phyloP scores from a whole-genome alignment of 176 grass and related monocot genomes.

The Carex littledalei region DNA sequence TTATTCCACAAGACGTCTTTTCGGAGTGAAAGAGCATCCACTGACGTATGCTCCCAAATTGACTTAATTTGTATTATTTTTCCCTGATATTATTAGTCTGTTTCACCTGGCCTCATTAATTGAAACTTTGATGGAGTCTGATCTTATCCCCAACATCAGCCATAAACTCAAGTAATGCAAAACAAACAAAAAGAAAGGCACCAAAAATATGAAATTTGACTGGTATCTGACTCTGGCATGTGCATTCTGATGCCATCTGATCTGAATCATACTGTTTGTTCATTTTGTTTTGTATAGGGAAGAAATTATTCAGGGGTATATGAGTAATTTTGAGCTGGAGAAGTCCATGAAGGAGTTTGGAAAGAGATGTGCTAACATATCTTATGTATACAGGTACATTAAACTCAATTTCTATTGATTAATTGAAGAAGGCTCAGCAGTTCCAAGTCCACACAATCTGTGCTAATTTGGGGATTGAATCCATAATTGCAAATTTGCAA shows the following conservation, averaged over 20 bases:
- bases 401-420: slow-evolving; percentile 23
- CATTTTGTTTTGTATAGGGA: slow-evolving; percentile 38
- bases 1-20: not conserved
- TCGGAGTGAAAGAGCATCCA: slow-evolving; percentile 29
- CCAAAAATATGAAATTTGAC: not conserved
- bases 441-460: not conserved
- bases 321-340: slow-evolving; percentile 70
- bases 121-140: not conserved
- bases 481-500: not conserved
- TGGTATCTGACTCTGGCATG: not conserved
- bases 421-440: not conserved
- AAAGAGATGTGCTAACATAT: slow-evolving; percentile 63
- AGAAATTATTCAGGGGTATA: slow-evolving; percentile 54
- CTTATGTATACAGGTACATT: slow-evolving; percentile 81
- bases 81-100: not conserved
- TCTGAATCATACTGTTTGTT: not conserved
- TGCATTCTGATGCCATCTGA: not conserved
- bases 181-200: not conserved
- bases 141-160: not conserved
- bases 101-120: not conserved
- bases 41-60: slow-evolving; percentile 44
- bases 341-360: slow-evolving; percentile 43
- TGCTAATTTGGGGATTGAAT: not conserved
- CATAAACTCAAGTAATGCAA: not conserved
- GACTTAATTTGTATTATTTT: not conserved